Evolutionary conservation across 371 early-diverging fungal genomes (phyloP).

Genomic region (Furculomyces boomerangus): DNA sequence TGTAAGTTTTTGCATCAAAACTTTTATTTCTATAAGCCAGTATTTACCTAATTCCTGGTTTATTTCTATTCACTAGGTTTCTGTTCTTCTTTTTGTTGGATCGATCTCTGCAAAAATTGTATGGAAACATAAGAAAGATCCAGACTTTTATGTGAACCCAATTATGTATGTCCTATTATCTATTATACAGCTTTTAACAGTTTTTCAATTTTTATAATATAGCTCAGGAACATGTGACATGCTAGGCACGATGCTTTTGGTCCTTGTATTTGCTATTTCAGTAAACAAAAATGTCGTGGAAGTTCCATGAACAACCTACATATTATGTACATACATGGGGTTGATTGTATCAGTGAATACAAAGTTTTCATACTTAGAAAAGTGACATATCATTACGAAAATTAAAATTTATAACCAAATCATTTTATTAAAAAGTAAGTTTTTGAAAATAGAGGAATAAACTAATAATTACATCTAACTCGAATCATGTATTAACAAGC

Average conservation of each 20-base stretch:
- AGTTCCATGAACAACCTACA: too few relatives aligned
- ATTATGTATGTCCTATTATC: slow-evolving; percentile 32
- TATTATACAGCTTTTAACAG: not conserved
- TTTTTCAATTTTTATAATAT: not conserved
- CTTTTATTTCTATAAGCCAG: too few relatives aligned
- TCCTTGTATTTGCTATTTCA: slow-evolving; percentile 25
- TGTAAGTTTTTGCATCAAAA: not conserved
- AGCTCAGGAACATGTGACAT: slow-evolving; percentile 20
- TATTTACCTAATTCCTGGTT: not conserved
- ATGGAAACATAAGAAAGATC: slow-evolving; percentile 57
- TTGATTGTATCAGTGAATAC: too few relatives aligned
- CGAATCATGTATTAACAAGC: too few relatives aligned
- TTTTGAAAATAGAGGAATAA: too few relatives aligned
- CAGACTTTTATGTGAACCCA: slow-evolving; percentile 71
- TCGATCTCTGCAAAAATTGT: slow-evolving; percentile 16
- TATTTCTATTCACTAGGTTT: not conserved
- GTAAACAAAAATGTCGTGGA: too few relatives aligned
- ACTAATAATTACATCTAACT: too few relatives aligned
- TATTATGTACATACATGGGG: too few relatives aligned
- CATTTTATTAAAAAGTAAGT: too few relatives aligned
- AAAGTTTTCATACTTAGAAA: too few relatives aligned
- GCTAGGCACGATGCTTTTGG: slow-evolving; percentile 25
- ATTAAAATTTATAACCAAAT: too few relatives aligned
- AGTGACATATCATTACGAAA: too few relatives aligned
- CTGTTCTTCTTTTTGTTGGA: not conserved